phyloP scores from a whole-genome alignment of 495 filamentous ascomycete species.

The Aspergillus incahuasiensis region DNA sequence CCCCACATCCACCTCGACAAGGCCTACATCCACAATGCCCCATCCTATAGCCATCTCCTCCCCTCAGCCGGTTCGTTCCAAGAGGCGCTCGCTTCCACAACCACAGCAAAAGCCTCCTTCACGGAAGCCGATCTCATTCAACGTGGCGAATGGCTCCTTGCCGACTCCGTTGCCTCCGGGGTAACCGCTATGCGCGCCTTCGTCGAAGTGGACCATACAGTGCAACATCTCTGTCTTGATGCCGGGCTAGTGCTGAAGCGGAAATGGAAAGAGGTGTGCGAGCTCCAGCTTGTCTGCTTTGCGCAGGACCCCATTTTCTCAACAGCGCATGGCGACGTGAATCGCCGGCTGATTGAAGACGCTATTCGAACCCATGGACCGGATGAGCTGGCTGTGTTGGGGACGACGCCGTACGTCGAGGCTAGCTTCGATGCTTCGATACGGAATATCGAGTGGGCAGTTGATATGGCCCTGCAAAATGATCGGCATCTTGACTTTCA shows the following conservation, averaged over 20 bases:
- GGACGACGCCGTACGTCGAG: conserved; percentile 72
- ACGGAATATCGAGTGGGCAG: conserved; percentile 61
- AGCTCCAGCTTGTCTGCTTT: conserved; percentile 68
- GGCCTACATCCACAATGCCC: conserved; percentile 58
- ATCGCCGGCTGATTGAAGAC: conserved; percentile 42
- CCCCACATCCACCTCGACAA: conserved; percentile 78
- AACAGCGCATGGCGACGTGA: conserved; percentile 41
- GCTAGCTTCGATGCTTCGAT: conserved; percentile 40
- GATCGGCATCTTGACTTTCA: conserved; percentile 66
- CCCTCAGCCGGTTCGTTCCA: conserved; percentile 56
- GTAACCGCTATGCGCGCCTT: conserved; percentile 71
- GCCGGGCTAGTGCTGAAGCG: conserved; percentile 55
- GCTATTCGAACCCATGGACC: conserved; percentile 32
- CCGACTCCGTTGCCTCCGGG: conserved; percentile 60
- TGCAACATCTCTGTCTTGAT: conserved; percentile 53
- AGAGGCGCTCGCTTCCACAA: conserved; percentile 61
- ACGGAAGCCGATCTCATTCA: conserved; percentile 53
- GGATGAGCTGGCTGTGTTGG: conserved; percentile 52
- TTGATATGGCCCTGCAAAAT: conserved; percentile 42
- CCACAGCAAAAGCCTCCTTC: conserved; percentile 59
- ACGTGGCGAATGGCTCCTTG: conserved; percentile 61
- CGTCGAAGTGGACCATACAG: conserved; percentile 66
- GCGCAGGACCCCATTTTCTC: conserved; percentile 69
- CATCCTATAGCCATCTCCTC: conserved; percentile 55
- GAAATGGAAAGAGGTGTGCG: conserved; percentile 48